These are phyloP conservation scores for Pythium utonaiense DNA, from an alignment of 352 stramenopile genomes.

Conservation along the genomic window DNA sequence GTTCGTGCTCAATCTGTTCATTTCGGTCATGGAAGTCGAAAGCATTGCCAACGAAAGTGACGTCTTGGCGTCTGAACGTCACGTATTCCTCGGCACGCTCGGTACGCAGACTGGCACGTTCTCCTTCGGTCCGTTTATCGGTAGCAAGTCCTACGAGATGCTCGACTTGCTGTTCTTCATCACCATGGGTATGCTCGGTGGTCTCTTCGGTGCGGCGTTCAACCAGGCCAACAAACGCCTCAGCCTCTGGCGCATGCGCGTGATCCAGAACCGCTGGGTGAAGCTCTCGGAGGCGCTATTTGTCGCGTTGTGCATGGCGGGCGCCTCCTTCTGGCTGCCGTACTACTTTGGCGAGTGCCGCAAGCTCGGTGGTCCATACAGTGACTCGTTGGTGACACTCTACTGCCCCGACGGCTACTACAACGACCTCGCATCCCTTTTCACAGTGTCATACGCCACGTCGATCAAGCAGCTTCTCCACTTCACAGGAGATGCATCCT, in stretches of 20 bases:
- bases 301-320: slow-evolving; percentile 63
- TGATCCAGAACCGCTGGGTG: slow-evolving; percentile 61
- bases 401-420: slow-evolving; percentile 95
- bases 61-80: slow-evolving; percentile 16
- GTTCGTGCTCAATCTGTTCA: slow-evolving; percentile 85
- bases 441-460: slow-evolving; percentile 94
- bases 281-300: slow-evolving; percentile 63
- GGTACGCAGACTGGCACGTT: slow-evolving; percentile 82
- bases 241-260: slow-evolving; percentile 73
- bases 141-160: slow-evolving; percentile 91
- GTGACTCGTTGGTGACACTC: slow-evolving; percentile 88
- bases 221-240: slow-evolving; percentile 94
- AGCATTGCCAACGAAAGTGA: slow-evolving; percentile 28
- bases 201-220: slow-evolving; percentile 95
- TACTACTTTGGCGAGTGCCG: slow-evolving; percentile 74
- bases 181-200: slow-evolving; percentile 95
- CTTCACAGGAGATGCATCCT: slow-evolving; percentile 89
- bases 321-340: slow-evolving; percentile 71
- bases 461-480: slow-evolving; percentile 97
- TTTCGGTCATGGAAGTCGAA: slow-evolving; percentile 70
- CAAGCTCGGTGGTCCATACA: slow-evolving; percentile 50
- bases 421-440: slow-evolving; percentile 97
- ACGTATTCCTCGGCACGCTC: slow-evolving; percentile 61
- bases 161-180: slow-evolving; percentile 97
- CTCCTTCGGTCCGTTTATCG: slow-evolving; percentile 85